Conservation (phyloP, 2,329 filamentous ascomycete genomes). For the Ophiocordyceps robertsii region DNA sequence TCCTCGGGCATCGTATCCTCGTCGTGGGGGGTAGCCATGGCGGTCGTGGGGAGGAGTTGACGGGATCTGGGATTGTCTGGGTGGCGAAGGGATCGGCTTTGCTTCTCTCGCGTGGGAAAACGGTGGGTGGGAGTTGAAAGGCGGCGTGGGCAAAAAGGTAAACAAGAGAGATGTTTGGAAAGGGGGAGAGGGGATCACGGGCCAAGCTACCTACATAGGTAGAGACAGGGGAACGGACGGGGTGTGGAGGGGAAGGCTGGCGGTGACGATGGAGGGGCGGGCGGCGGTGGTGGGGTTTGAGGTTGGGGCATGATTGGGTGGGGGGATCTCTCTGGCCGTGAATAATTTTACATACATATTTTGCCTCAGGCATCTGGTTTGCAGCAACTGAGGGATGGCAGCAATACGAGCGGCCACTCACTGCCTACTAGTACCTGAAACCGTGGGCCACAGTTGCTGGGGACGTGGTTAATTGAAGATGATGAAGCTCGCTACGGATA, state of each 20-base stretch:
- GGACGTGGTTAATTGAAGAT: too few species aligned
- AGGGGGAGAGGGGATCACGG: background rate
- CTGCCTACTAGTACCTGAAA: too few species aligned
- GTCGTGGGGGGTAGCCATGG: constrained; percentile 54
- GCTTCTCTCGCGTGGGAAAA: background rate
- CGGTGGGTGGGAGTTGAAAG: background rate
- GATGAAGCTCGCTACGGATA: too few species aligned
- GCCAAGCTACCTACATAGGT: background rate
- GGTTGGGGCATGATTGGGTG: background rate
- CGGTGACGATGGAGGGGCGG: constrained; percentile 3
- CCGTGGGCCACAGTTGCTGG: too few species aligned
- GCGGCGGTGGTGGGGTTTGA: background rate
- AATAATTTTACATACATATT: too few species aligned
- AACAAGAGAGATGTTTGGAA: too few species aligned
- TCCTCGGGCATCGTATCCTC: constrained; percentile 78
- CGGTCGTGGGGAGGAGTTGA: constrained; percentile 12
- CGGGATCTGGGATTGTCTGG: background rate
- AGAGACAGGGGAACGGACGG: background rate
- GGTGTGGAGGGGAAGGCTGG: constrained; percentile 3
- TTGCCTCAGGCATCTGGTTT: too few species aligned
- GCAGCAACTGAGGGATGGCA: too few species aligned
- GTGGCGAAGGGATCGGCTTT: background rate
- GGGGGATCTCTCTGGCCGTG: background rate
- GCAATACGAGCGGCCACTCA: too few species aligned
- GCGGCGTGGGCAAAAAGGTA: too few species aligned